phyloP scores from a whole-genome alignment of 2,329 filamentous ascomycete species.

The Pseudogymnoascus verrucosus region DNA sequence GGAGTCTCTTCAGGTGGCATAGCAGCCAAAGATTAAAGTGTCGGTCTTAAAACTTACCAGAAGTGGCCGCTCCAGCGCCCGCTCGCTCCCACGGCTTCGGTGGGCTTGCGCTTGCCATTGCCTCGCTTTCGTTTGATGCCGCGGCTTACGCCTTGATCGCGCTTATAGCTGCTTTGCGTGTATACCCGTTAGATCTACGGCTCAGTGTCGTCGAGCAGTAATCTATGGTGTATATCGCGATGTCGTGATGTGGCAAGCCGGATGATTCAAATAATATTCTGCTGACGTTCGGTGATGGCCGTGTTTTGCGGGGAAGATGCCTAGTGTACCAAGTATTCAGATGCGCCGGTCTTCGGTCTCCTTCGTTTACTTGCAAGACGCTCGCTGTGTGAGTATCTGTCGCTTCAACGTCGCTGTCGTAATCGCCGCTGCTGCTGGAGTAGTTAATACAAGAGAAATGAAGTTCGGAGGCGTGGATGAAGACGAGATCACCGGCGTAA shows the following conservation, averaged over 20 bases:
- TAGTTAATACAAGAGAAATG: conserved; percentile 2
- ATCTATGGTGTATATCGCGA: neutral
- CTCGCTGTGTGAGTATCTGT: neutral
- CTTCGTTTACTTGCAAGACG: neutral
- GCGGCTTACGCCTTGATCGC: conserved; percentile 9
- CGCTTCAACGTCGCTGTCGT: neutral
- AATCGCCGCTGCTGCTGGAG: neutral
- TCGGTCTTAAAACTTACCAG: conserved; percentile 21
- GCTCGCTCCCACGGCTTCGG: conserved; percentile 95
- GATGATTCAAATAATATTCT: neutral
- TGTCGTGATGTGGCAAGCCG: neutral
- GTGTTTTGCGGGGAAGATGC: neutral
- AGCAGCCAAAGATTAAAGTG: neutral
- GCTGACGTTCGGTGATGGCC: neutral
- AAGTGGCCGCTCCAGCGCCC: conserved; percentile 39
- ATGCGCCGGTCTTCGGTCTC: neutral
- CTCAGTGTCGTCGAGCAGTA: neutral
- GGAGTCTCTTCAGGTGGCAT: neutral
- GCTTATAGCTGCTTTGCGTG: neutral
- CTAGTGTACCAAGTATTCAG: neutral
- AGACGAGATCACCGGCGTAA: neutral
- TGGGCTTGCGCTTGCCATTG: conserved; percentile 60
- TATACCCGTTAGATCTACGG: neutral
- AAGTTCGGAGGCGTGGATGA: neutral
- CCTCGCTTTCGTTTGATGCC: conserved; percentile 5